Evolutionary conservation across 2,329 filamentous ascomycete genomes (phyloP), one percentile per base, ranked within the genome.

Genomic region (Rhynchosporium secalis): DNA sequence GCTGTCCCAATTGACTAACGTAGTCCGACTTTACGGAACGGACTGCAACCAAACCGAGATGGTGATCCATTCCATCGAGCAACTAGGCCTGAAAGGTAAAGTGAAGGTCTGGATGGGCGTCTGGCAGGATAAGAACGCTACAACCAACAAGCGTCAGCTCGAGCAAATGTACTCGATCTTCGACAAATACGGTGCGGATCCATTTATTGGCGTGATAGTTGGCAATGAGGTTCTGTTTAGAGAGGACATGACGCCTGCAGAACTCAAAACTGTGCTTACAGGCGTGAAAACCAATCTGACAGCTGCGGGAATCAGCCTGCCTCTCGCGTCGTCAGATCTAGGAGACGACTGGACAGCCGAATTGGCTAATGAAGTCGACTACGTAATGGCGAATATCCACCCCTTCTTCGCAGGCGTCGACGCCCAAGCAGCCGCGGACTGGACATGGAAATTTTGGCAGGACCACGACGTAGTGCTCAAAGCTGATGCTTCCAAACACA

Each of bases 41-140:
- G 94, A 98, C 78, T 98, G 94, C 82, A 97, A 97, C 76, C 94
- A 98, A 77, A 98, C 94, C 0, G 85, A 96, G 75, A 95, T 98
- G 90, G 85, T 96, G 0, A 79, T 98, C 8, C 88, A 95, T 70
- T 88, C 93, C 26, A 88, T 98, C 69, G 81, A 90, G 62, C 83
- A 83, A 56, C 81, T 98, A 12, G 81, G 88, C 58, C 78, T 97
- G 69, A 82, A 89, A 60, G 81, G 84, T 61, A 80, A 79, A 1
- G 86, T 96, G 79, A 96, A 96, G 75, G 81, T 98, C 65, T 98
- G 94, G 94, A 80, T 98, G 49, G 94, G 94, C 15, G 93, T 98
- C 3, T 97, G 93, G 91, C 88, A 96, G 65, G 92, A 95, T 73
- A 82, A 79, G 61, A 96, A 97, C 75, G 75, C 79, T 8, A 96